Base-by-base conservation (phyloP, 352 stramenopile species). In the Pythium dissimile region DNA sequence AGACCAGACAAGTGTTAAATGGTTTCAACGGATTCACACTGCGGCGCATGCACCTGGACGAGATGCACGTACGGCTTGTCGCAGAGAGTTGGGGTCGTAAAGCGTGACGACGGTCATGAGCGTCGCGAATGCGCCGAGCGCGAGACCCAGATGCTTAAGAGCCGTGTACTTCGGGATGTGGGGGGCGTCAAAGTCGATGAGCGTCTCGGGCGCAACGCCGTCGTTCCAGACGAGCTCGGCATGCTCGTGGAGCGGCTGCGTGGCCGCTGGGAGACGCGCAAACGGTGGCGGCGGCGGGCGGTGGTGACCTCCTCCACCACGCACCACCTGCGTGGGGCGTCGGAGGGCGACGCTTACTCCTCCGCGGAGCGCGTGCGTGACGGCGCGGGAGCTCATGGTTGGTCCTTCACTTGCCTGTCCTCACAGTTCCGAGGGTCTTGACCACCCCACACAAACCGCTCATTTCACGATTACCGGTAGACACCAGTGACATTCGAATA, bases 111-210 rank as follows among this genome's bases (percentile, higher is more conserved):
- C 75, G 28, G 72, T 76, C 76, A 95, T 88, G 56, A 95, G 72
- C 49, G 79, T 87, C 32, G 67, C 69, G 21, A 95, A 63, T 5
- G 50, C 73, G 32, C 73, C 72, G 27, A 95, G 54, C 16, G 77
- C 81, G 34, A 67, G 45, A 31, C 84, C 65, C 52, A 87, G 73
- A 63, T 91, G 77, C 56, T 77, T 75, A 30, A 93, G 66, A 30
- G 85, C 85, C 26, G 72, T 71, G 59, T 78, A 88, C 66, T 88
- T 92, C 51, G 83, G 76, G 39, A 95, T 80, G 67, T 95, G 85
- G 59, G 85, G 80, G 53, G 85, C 83, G 58, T 95, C 85, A 45
- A 95, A 95, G 73, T 95, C 85, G 62, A 95, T 88, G 34, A 95
- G 68, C 67, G 84, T 92, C 76, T 95, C 83, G 30, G 85, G 85